Evolutionary conservation across 352 stramenopile genomes (phyloP).

Genomic region (Hyphochytrium catenoides): DNA sequence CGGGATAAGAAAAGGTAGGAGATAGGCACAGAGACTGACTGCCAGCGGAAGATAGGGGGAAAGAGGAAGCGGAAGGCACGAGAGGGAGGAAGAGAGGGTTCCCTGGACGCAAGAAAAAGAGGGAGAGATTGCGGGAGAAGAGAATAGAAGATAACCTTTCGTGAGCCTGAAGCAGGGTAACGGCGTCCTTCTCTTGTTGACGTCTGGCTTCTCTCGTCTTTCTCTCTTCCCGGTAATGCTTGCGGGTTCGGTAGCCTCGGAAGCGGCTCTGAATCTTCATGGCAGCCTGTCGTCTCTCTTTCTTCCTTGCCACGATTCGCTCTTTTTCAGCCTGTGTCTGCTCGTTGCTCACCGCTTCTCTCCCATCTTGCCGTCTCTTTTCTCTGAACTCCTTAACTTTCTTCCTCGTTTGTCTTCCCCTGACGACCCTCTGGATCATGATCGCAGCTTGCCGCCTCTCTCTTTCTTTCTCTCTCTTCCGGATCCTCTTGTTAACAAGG

Average conservation of each 20-base stretch:
- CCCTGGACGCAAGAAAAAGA: too few relatives aligned
- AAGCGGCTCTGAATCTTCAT: conserved; percentile 37
- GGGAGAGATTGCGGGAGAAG: too few relatives aligned
- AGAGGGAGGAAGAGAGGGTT: too few relatives aligned
- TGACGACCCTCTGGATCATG: conserved; percentile 26
- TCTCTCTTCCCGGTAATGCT: conserved; percentile 16
- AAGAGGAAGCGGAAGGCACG: too few relatives aligned
- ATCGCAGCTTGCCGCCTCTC: too few relatives aligned
- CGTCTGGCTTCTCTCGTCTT: conserved; percentile 11
- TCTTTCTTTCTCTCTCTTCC: too few relatives aligned
- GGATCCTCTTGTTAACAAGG: conserved; percentile 16
- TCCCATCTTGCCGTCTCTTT: conserved; percentile 20
- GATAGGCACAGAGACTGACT: too few relatives aligned
- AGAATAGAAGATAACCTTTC: too few relatives aligned
- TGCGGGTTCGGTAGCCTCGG: conserved; percentile 22
- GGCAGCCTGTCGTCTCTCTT: conserved; percentile 27
- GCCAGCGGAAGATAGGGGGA: too few relatives aligned
- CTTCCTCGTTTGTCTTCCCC: conserved; percentile 20
- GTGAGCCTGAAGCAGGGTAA: too few relatives aligned
- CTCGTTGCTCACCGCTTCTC: conserved; percentile 12
- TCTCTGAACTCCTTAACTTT: conserved; percentile 15
- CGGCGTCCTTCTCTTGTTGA: conserved; percentile 18
- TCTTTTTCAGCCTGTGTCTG: conserved; percentile 19
- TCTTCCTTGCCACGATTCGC: conserved; percentile 23
- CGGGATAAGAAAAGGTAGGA: too few relatives aligned